Evolutionary conservation across 1,284 basidiomycete genomes (phyloP).

Genomic region (Ceratobasidium sp.): DNA sequence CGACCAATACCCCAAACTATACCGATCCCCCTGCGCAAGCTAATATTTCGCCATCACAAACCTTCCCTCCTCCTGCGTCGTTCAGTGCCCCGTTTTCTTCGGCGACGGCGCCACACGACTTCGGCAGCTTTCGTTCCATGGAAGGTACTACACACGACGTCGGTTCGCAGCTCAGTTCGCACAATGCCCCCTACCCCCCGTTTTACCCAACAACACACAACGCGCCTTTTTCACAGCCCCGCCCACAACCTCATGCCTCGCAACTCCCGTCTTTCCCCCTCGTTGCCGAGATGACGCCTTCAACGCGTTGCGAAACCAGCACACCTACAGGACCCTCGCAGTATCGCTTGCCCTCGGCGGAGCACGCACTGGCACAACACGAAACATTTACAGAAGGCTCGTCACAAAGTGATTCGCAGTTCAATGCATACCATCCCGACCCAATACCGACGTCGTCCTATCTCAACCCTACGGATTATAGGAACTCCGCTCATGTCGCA

Average conservation of each 20-base stretch:
- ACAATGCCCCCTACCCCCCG: neutral
- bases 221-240: neutral
- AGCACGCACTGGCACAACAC: neutral
- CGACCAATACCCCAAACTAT: slow-evolving; percentile 7
- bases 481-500: neutral
- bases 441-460: neutral
- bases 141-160: neutral
- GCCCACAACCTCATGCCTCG: neutral
- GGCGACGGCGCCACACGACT: neutral
- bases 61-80: neutral
- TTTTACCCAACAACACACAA: neutral
- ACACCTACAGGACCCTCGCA: neutral
- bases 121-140: too few relatives aligned
- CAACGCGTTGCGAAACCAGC: neutral
- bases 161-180: too few relatives aligned
- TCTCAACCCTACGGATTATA: neutral
- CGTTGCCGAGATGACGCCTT: neutral
- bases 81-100: neutral
- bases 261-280: neutral
- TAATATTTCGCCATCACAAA: neutral
- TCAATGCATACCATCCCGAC: neutral
- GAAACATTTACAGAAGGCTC: neutral
- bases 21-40: neutral
- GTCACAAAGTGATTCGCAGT: neutral
- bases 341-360: neutral